Base-by-base conservation (phyloP, 805 yeast genomes). In the Candida quercuum region DNA sequence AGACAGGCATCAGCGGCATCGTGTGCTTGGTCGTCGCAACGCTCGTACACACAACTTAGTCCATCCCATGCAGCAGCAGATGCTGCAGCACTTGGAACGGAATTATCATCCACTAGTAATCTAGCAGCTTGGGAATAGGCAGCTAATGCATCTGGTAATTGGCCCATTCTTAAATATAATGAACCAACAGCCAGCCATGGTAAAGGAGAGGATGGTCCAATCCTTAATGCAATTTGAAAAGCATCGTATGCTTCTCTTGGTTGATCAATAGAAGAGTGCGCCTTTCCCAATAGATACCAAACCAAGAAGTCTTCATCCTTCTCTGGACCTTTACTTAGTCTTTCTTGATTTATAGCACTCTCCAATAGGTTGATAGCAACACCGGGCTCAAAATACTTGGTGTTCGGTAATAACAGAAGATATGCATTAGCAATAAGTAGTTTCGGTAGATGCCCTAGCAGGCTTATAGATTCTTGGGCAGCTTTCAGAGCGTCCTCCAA, bases 141-240 rank as follows among this genome's bases (percentile, higher is more conserved):
- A 6, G 80, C 77, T 35, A 80, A 60, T 0, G 86, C 79, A 49
- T 80, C 86, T 3, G 78, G 72, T 18, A 80, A 54, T 54, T 80
- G 86, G 32, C 73, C 74, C 45, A 78, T 60, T 43, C 69, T 69
- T 39, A 80, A 56, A 48, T 79, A 79, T 34, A 81, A 60, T 11
- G 74, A 67, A 3, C 85, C 88, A 21, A 79, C 76, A 0, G 81
- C 76, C 24, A 80, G 58, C 88, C 86, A 80, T 3, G 81, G 72
- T 35, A 76, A 60, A n/a, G 84, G 76, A 12, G 71, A 67, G 13
- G 61, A 57, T 15, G 76, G 69, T 0, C 78, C 76, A 31, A 74
- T 67, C 43, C 72, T 61, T 38, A 76, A 57, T 2, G 82, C 76
- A 32, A 70, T 60, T 48, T 78, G 81, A 40, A 72, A 67, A 12